A percentile compares a stretch with the other conserved stretches of the same genome.
phyloP scores from a whole-genome alignment of 2,329 filamentous ascomycete species.

The Phyllosticta citrichinensis region DNA sequence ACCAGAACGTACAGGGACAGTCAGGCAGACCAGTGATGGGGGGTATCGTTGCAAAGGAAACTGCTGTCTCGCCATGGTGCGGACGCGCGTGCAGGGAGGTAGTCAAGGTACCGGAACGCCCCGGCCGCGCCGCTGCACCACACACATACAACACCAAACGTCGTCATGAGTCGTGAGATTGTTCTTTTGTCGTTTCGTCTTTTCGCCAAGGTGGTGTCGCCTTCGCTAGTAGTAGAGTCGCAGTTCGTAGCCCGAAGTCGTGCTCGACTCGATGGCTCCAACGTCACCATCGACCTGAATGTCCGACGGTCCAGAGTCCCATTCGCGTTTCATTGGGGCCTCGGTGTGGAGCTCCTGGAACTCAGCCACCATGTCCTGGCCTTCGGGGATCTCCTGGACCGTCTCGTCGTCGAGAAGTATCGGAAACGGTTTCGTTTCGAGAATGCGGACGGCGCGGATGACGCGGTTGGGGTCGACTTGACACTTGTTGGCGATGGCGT shows the following conservation, averaged over 20 bases:
- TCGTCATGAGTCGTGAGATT: neutral
- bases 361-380: slow-evolving; percentile 75
- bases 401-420: slow-evolving; percentile 88
- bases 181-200: neutral
- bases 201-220: neutral
- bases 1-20: neutral
- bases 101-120: neutral
- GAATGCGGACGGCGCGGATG: slow-evolving; percentile 57
- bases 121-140: neutral
- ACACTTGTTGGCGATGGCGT: slow-evolving; percentile 68
- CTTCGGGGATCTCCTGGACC: slow-evolving; percentile 72
- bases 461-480: slow-evolving; percentile 64
- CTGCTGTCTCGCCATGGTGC: neutral
- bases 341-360: slow-evolving; percentile 52
- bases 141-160: neutral
- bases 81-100: neutral
- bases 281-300: slow-evolving; percentile 41
- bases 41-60: neutral
- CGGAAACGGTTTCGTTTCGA: slow-evolving; percentile 61
- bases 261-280: slow-evolving; percentile 31
- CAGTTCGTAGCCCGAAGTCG: slow-evolving; percentile 39
- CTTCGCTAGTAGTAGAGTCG: slow-evolving; percentile 35
- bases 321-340: slow-evolving; percentile 41
- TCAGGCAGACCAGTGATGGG: neutral
- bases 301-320: slow-evolving; percentile 39